phyloP scores from a whole-genome alignment of 192 early-diverging fungal species.

The Entomortierella beljakovae region DNA sequence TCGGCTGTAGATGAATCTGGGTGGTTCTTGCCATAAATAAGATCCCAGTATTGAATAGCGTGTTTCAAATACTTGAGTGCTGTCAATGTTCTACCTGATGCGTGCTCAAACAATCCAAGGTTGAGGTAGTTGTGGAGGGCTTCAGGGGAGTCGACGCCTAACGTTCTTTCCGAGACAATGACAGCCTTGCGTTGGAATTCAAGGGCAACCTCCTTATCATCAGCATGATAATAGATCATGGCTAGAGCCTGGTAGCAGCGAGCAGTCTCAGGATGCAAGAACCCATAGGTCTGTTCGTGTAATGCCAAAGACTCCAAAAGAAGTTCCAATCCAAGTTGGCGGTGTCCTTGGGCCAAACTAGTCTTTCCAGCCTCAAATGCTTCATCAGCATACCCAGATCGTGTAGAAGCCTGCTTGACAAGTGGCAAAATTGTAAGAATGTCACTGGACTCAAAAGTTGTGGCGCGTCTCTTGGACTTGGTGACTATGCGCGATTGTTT shows the following conservation, averaged over 20 bases:
- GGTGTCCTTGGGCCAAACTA: conserved; percentile 82
- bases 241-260: conserved; percentile 87
- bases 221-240: conserved; percentile 81
- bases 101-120: conserved; percentile 91
- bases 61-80: conserved; percentile 86
- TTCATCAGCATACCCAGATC: conserved; percentile 87
- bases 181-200: conserved; percentile 86
- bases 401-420: conserved; percentile 74
- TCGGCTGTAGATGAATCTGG: conserved; percentile 90
- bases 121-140: conserved; percentile 92
- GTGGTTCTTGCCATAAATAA: conserved; percentile 81
- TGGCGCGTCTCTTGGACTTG: conserved; percentile 64
- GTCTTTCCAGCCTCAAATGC: conserved; percentile 87
- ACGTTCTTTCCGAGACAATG: conserved; percentile 85
- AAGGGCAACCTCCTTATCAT: conserved; percentile 69
- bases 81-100: conserved; percentile 73
- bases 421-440: conserved; percentile 79
- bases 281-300: conserved; percentile 95
- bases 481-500: conserved; percentile 51
- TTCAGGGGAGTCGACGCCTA: conserved; percentile 88
- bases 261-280: conserved; percentile 91
- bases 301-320: conserved; percentile 84
- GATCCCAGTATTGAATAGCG: conserved; percentile 83
- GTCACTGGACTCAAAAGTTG: conserved; percentile 73
- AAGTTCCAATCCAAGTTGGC: conserved; percentile 83